These are phyloP conservation scores for Pythium coloratum DNA, from an alignment of 352 stramenopile genomes.

Conservation along the genomic window DNA sequence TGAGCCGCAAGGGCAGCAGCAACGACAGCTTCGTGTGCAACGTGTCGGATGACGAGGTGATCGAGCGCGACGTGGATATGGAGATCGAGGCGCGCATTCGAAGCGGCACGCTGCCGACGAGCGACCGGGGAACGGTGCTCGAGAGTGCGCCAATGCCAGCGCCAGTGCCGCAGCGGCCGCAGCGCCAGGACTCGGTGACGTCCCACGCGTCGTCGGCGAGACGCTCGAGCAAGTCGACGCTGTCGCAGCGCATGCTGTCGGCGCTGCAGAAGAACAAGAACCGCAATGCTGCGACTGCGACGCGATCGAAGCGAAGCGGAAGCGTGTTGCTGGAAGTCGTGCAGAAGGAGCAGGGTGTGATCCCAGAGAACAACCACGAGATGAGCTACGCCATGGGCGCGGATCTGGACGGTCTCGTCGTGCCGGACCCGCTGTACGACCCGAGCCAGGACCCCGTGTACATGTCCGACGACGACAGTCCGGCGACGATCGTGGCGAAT, in stretches of 20 bases:
- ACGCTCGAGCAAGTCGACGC: constrained; percentile 30
- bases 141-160: background rate
- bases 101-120: constrained; percentile 27
- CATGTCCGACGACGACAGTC: constrained; percentile 21
- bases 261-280: constrained; percentile 42
- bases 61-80: constrained; percentile 71
- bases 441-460: constrained; percentile 21
- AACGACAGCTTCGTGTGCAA: constrained; percentile 45
- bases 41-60: constrained; percentile 59
- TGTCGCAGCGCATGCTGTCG: constrained; percentile 68
- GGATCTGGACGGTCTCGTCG: constrained; percentile 22
- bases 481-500: background rate
- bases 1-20: constrained; percentile 23
- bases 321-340: constrained; percentile 21
- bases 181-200: constrained; percentile 6
- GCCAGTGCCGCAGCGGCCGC: background rate
- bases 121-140: constrained; percentile 13
- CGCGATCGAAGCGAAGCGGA: constrained; percentile 22
- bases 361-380: constrained; percentile 2
- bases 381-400: constrained; percentile 19
- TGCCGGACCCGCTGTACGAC: constrained; percentile 24
- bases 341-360: constrained; percentile 12
- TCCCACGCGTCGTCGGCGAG: constrained; percentile 14
- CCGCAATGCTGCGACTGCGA: constrained; percentile 7
- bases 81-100: constrained; percentile 67